Evolutionary conservation across 148 eudicot species (phyloP).

Genomic region (Oxyria digyna): DNA sequence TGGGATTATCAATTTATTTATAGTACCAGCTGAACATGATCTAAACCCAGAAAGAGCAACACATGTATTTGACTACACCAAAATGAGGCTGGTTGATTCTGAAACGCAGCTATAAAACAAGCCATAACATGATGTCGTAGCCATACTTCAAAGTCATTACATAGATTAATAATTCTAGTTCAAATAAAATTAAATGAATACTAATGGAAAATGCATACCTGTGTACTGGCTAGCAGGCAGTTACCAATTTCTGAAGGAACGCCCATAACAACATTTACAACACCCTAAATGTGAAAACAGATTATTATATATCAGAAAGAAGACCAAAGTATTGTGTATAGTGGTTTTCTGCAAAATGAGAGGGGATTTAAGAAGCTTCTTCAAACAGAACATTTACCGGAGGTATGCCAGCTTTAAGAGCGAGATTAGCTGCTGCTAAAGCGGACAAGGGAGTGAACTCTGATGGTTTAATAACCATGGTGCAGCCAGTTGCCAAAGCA

Average conservation of each 20-base stretch:
- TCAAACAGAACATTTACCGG: constrained; percentile 34
- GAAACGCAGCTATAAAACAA: too few species aligned
- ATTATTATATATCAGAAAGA: neutral
- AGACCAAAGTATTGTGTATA: neutral
- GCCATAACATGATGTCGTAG: neutral
- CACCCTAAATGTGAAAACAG: constrained; percentile 41
- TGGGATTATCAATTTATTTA: neutral
- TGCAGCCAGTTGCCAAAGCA: constrained; percentile 96
- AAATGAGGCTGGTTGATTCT: neutral
- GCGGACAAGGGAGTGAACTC: constrained; percentile 95
- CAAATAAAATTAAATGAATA: neutral
- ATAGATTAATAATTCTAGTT: neutral
- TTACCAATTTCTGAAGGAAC: constrained; percentile 76
- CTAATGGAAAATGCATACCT: constrained; percentile 26
- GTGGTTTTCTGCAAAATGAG: neutral
- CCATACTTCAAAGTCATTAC: neutral
- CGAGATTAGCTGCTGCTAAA: constrained; percentile 85
- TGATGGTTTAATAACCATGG: constrained; percentile 87
- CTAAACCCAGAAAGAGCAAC: neutral
- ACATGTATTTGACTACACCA: neutral
- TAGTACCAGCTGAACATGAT: neutral
- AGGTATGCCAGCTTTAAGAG: constrained; percentile 93
- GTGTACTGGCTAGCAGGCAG: constrained; percentile 53
- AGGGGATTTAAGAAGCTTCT: neutral
- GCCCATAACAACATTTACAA: constrained; percentile 87